Evolutionary conservation across 805 yeast species (phyloP), one percentile per base, ranked within the genome.

Genomic region (Cyberlindnera euphorbiae): DNA sequence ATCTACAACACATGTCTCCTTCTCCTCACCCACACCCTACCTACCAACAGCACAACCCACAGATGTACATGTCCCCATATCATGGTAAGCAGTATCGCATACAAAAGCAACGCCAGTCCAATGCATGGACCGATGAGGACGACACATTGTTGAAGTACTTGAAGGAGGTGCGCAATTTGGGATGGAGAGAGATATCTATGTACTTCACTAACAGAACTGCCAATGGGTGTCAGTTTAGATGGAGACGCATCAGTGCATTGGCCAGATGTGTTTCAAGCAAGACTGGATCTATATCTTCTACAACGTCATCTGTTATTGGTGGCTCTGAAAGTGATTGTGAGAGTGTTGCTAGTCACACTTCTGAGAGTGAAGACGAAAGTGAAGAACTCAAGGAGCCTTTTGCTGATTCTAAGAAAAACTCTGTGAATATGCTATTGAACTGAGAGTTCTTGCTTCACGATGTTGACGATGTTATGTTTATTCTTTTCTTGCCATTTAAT

Each of bases 121-220:
- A 50, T 29, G 58, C 83, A 1, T 79, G 87, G 87, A 69, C 78
- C 10, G 73, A 77, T n/a, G 72, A 72, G 42, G 86, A 79, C 46
- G 87, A 79, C 49, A 60, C 67, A 31, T 54, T 79, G 13, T 59
- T 79, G 37, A 64, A 82, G 32, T 75, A 74, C 45, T 63, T 81
- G 47, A 81, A 81, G 56, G 88, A 82, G 49, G 75, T 69, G 42
- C 76, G 73, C 51, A 79, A 77, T 52, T 62, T 80, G 37, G 88
- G 88, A 2, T 81, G 89, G 89, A 70, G 82, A 56, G 88, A 82
- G 44, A 80, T 81, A 39, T 77, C 85, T 3, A 58, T 73, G 19
- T 77, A 78, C 46, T 81, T 81, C 59, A 71, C 74, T 31, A 77
- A 75, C 53, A 61, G 89, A 47, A 81, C 88, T 8, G 81, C 87